phyloP scores from a whole-genome alignment of 2,329 filamentous ascomycete species.

The Sarocladium kiliense region DNA sequence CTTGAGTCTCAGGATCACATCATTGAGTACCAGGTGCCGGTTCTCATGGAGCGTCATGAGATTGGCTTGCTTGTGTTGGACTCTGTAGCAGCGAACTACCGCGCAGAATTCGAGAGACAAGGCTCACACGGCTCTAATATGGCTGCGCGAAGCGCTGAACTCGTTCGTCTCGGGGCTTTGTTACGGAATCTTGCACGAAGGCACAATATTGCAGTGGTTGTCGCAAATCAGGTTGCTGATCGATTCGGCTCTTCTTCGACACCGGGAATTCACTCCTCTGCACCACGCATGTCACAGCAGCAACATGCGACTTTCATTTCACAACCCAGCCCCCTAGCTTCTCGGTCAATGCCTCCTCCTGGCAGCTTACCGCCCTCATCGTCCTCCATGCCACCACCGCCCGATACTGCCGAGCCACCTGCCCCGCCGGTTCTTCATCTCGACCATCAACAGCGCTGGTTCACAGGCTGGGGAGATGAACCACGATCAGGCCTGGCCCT shows the following conservation, averaged over 20 bases:
- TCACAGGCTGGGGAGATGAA: conserved; percentile 89
- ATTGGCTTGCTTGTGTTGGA: conserved; percentile 83
- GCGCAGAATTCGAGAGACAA: conserved; percentile 75
- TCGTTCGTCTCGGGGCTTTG: conserved; percentile 70
- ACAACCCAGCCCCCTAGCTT: conserved; percentile 15
- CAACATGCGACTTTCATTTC: conserved; percentile 26
- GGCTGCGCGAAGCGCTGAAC: conserved; percentile 69
- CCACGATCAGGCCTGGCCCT: conserved; percentile 39
- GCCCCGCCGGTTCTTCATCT: conserved; percentile 58
- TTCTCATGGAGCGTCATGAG: conserved; percentile 69
- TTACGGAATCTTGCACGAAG: conserved; percentile 71
- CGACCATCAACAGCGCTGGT: conserved; percentile 89
- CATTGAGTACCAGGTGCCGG: conserved; percentile 83
- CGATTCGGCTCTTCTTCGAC: conserved; percentile 51
- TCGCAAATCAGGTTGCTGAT: conserved; percentile 94
- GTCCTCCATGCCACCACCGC: conserved; percentile 27
- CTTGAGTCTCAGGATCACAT: conserved; percentile 96
- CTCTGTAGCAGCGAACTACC: conserved; percentile 91
- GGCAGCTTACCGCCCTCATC: conserved; percentile 24
- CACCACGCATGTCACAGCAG: conserved; percentile 14
- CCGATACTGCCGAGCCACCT: conserved; percentile 24
- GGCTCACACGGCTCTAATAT: conserved; percentile 51
- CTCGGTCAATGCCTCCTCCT: conserved; percentile 18
- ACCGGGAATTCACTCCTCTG: conserved; percentile 12
- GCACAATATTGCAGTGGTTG: conserved; percentile 76